These are phyloP conservation scores for Aegilops umbellulata DNA, from an alignment of 176 grass and related monocot genomes.

Conservation along the genomic window DNA sequence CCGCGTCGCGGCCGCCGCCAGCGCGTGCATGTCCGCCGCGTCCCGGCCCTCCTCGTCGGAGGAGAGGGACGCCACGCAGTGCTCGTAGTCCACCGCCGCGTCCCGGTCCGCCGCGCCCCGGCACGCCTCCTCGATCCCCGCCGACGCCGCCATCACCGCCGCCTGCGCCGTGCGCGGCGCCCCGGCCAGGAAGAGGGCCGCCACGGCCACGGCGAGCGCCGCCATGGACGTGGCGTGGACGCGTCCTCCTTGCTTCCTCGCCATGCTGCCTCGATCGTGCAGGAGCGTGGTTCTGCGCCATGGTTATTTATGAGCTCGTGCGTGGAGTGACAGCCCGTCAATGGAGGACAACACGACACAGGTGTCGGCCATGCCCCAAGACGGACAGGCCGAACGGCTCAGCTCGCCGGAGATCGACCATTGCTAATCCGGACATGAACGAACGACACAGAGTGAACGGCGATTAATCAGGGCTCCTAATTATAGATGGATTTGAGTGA, in stretches of 20 bases:
- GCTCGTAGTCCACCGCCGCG: slow-evolving; percentile 16
- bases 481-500: neutral
- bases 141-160: neutral
- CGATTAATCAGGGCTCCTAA: neutral
- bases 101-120: neutral
- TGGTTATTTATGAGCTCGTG: neutral
- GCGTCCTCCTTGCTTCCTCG: neutral
- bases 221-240: neutral
- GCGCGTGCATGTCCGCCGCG: slow-evolving; percentile 18
- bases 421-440: neutral
- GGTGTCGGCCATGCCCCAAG: slow-evolving; percentile 5
- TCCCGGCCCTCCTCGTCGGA: slow-evolving; percentile 11
- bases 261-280: neutral
- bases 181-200: neutral
- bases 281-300: neutral
- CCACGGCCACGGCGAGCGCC: neutral
- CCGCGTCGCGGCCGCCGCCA: slow-evolving; percentile 31
- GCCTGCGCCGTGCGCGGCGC: neutral
- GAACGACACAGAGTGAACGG: neutral
- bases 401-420: neutral
- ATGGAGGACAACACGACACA: neutral
- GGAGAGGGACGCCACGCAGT: slow-evolving; percentile 38
- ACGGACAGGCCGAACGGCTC: neutral
- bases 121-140: slow-evolving; percentile 41
- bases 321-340: neutral